These are phyloP conservation scores for sweet orange (Citrus sinensis) DNA, from an alignment of 345 rosid genomes.

Conservation along the genomic window DNA sequence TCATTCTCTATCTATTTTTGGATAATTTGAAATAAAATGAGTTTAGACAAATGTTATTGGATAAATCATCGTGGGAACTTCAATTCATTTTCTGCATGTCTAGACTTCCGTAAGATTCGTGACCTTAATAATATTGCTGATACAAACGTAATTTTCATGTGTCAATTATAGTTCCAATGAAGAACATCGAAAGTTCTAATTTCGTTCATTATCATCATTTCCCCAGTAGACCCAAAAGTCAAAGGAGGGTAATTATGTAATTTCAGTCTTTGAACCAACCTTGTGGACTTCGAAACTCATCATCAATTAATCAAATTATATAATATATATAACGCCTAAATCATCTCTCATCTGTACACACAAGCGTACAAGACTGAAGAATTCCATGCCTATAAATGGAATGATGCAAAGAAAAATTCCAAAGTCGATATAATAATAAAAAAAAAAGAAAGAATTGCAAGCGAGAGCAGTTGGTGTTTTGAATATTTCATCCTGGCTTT, in stretches of 20 bases:
- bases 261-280: constrained; percentile 17
- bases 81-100: not conserved
- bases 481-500: constrained; percentile 10
- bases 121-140: not conserved
- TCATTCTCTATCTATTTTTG: not conserved
- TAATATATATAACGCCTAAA: not conserved
- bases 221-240: constrained; percentile 11
- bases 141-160: not conserved
- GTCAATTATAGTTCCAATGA: not conserved
- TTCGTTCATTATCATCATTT: not conserved
- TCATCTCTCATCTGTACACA: not conserved
- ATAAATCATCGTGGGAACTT: not conserved
- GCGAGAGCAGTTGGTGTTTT: constrained; percentile 19
- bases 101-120: not conserved
- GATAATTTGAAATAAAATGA: not conserved
- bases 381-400: not conserved
- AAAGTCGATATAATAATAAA: not conserved
- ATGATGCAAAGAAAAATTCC: constrained; percentile 7
- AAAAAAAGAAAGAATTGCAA: constrained; percentile 11
- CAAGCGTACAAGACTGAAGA: not conserved
- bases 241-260: constrained; percentile 29
- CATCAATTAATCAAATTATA: constrained; percentile 13
- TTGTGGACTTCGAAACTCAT: constrained; percentile 10
- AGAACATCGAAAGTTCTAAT: not conserved
- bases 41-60: not conserved